phyloP scores from a whole-genome alignment of 192 early-diverging fungal genomes.

The Backusella macrospora region DNA sequence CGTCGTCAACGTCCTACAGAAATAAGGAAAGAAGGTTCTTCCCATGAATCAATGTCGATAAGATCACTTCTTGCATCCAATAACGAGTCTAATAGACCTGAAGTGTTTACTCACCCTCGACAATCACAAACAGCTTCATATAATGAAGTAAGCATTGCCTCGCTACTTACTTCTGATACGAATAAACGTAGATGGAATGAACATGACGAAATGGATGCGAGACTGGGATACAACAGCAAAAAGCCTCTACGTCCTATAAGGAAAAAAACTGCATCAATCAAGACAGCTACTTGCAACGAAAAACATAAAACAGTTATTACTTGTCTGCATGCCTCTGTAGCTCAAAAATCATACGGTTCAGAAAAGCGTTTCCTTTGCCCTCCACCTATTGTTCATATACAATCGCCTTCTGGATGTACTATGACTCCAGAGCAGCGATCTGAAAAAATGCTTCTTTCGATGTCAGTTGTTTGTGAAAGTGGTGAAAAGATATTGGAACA shows the following conservation, averaged over 20 bases:
- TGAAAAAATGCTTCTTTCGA: constrained; percentile 53
- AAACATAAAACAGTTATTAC: constrained; percentile 74
- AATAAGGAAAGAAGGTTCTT: constrained; percentile 10
- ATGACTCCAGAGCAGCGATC: constrained; percentile 23
- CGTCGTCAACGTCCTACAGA: background rate
- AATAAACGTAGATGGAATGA: constrained; percentile 9
- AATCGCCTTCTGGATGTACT: constrained; percentile 33
- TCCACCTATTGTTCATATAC: constrained; percentile 72
- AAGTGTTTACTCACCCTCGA: background rate
- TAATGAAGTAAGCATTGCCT: constrained; percentile 44
- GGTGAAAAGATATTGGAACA: constrained; percentile 32
- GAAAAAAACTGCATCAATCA: constrained; percentile 5
- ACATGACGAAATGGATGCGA: background rate
- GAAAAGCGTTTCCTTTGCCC: constrained; percentile 87
- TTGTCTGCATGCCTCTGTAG: constrained; percentile 80
- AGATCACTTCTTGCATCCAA: constrained; percentile 19
- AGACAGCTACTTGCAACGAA: background rate
- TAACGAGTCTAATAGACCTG: background rate
- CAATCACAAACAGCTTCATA: constrained; percentile 6
- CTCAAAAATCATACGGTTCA: constrained; percentile 92
- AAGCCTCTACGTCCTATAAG: background rate
- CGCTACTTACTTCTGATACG: constrained; percentile 6
- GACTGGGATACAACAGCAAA: background rate
- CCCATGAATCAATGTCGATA: constrained; percentile 27
- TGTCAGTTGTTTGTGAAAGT: constrained; percentile 59